These are phyloP conservation scores for Phycomyces nitens DNA, from an alignment of 192 early-diverging fungal genomes.

Conservation along the genomic window DNA sequence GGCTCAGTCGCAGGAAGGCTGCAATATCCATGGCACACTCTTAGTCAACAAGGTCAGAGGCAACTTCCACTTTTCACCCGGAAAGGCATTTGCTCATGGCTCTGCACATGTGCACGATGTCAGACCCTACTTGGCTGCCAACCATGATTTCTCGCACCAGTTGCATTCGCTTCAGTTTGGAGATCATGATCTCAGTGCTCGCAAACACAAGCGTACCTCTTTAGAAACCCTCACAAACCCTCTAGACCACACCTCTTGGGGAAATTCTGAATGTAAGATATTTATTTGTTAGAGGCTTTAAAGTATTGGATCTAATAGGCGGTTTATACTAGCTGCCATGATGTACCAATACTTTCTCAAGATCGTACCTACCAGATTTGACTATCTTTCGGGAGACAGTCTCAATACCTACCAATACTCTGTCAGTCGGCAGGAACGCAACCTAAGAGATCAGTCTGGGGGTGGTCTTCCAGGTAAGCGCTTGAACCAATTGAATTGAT, in stretches of 20 bases:
- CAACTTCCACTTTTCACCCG: constrained; percentile 90
- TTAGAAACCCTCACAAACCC: constrained; percentile 47
- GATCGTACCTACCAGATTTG: constrained; percentile 83
- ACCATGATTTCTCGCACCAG: constrained; percentile 70
- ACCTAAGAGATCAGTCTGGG: constrained; percentile 29
- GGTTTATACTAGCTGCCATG: constrained; percentile 16
- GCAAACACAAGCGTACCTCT: constrained; percentile 16
- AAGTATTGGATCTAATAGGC: not conserved
- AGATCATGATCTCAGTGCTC: constrained; percentile 1
- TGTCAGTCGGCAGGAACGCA: constrained; percentile 81
- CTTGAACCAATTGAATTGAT: not conserved
- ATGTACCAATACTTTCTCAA: constrained; percentile 93
- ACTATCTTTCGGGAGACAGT: constrained; percentile 62
- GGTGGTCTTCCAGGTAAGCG: constrained; percentile 20
- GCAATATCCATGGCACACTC: constrained; percentile 74
- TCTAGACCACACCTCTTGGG: constrained; percentile 58
- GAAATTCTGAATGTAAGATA: constrained; percentile 37
- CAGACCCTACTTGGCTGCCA: constrained; percentile 10
- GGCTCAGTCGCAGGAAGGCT: constrained; percentile 81
- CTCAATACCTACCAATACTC: constrained; percentile 91
- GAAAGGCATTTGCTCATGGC: constrained; percentile 67
- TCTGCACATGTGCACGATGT: constrained; percentile 24
- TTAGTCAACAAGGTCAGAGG: constrained; percentile 88
- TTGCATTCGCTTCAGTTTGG: constrained; percentile 86
- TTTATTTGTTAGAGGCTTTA: not conserved